Percentiles rank a stretch among this genome's conserved stretches.
These are phyloP conservation scores for Emergomyces orientalis DNA, from an alignment of 2,329 filamentous ascomycete species.

Conservation along the genomic window DNA sequence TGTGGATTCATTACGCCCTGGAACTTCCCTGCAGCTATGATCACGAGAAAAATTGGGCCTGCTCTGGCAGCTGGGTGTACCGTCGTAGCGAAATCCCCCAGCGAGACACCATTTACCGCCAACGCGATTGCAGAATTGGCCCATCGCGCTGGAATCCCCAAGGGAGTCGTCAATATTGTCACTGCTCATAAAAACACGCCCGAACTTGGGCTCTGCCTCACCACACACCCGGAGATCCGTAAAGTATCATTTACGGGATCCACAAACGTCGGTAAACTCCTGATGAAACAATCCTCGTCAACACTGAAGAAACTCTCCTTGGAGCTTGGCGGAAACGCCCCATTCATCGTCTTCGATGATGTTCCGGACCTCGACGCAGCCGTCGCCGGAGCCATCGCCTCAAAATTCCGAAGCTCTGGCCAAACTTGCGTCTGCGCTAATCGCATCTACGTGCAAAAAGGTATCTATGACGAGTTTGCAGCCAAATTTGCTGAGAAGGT, in stretches of 20 bases:
- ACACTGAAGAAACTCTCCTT: constrained; percentile 82
- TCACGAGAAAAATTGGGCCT: constrained; percentile 44
- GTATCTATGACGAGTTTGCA: constrained; percentile 47
- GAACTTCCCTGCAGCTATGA: constrained; percentile 53
- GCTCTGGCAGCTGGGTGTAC: constrained; percentile 89
- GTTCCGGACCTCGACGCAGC: constrained; percentile 72
- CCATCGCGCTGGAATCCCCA: constrained; percentile 76
- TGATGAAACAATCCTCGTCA: constrained; percentile 81
- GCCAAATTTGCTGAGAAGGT: constrained; percentile 47
- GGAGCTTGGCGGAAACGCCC: constrained; percentile 89
- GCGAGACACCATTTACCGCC: constrained; percentile 85
- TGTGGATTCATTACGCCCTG: constrained; percentile 59
- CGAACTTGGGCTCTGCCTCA: constrained; percentile 67
- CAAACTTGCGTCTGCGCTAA: constrained; percentile 88
- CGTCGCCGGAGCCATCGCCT: constrained; percentile 70
- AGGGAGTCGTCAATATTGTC: constrained; percentile 83
- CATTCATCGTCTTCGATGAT: constrained; percentile 95
- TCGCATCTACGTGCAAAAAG: constrained; percentile 45
- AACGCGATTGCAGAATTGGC: constrained; percentile 81
- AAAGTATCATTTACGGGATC: constrained; percentile 91
- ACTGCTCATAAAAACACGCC: constrained; percentile 71
- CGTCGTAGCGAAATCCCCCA: constrained; percentile 81
- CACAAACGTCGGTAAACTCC: constrained; percentile 56
- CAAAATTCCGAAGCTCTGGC: constrained; percentile 88
- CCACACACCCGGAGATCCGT: constrained; percentile 64